Percentiles rank a stretch among this genome's conserved stretches.
Conservation (phyloP, 192 early-diverging fungal species). For the Podila epicladia region DNA sequence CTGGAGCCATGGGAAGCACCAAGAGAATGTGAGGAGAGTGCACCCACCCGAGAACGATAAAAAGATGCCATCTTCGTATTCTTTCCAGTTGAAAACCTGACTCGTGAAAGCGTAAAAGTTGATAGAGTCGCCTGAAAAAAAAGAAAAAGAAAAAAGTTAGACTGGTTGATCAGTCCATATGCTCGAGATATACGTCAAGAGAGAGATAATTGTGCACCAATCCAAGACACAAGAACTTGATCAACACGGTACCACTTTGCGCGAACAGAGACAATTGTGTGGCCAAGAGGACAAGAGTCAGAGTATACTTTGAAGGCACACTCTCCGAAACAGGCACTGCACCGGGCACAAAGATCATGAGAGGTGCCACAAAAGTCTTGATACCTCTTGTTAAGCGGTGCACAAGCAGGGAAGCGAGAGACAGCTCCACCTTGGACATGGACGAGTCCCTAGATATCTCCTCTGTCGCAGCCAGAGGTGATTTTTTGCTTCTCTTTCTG, state of each 20-base stretch:
- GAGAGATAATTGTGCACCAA: no score
- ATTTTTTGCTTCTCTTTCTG: not conserved
- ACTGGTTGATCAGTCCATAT: no score
- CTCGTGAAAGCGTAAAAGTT: slow-evolving; percentile 13
- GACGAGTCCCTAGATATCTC: no score
- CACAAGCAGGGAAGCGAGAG: not conserved
- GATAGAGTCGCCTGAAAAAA: not conserved
- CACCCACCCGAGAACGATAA: not conserved
- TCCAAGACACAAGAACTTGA: not conserved
- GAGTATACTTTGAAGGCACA: slow-evolving; percentile 12
- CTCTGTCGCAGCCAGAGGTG: not conserved
- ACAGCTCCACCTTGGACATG: not conserved
- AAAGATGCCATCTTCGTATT: slow-evolving; percentile 10
- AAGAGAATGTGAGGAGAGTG: not conserved
- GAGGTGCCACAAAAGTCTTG: not conserved
- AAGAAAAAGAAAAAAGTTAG: not conserved
- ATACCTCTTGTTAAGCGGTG: not conserved
- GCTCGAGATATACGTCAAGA: not conserved
- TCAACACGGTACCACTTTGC: not conserved
- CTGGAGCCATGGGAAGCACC: slow-evolving; percentile 10
- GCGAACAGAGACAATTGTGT: not conserved
- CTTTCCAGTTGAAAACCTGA: slow-evolving; percentile 10
- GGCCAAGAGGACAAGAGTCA: not conserved
- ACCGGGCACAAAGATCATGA: slow-evolving; percentile 10
- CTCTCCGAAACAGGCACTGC: slow-evolving; percentile 1